phyloP scores from a whole-genome alignment of 176 grass and related monocot genomes.

The Zizania latifolia region DNA sequence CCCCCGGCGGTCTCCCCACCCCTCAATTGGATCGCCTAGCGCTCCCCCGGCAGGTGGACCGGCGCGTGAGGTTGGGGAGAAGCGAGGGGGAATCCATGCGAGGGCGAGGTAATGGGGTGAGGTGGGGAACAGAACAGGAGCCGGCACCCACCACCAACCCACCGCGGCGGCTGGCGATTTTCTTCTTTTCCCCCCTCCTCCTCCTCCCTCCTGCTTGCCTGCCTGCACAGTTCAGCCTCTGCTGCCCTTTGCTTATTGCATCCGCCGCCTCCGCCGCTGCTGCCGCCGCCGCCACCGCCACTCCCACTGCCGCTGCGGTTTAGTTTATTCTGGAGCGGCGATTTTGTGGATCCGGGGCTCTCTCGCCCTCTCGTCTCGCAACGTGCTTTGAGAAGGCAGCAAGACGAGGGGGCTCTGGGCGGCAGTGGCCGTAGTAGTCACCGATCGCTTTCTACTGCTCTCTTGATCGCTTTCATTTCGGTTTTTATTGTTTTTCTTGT shows the following conservation, averaged over 20 bases:
- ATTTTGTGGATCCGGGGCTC: conserved; percentile 19
- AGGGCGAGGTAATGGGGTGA: conserved; percentile 38
- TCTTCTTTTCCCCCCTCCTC: conserved; percentile 2
- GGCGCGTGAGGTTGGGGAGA: conserved; percentile 33
- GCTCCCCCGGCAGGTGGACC: conserved; percentile 36
- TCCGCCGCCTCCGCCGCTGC: too few relatives aligned
- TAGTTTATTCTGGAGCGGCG: conserved; percentile 23
- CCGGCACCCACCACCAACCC: conserved; percentile 40
- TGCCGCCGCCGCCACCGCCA: too few relatives aligned
- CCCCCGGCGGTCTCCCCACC: conserved; percentile 5
- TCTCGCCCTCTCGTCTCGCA: not conserved
- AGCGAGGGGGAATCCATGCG: conserved; percentile 43
- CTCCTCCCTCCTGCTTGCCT: not conserved
- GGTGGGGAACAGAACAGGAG: conserved; percentile 19
- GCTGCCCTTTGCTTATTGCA: conserved; percentile 33
- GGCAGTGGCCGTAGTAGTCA: conserved; percentile 5
- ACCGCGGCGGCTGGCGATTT: conserved; percentile 38
- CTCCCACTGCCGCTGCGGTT: conserved; percentile 19
- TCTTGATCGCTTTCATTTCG: not conserved
- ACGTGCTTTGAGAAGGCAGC: not conserved
- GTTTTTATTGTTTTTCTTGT: not conserved
- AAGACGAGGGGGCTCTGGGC: conserved; percentile 11
- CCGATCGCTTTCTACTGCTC: not conserved
- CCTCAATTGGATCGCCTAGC: conserved; percentile 48
- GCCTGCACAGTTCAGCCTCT: conserved; percentile 24